A percentile compares a stretch with the other conserved stretches of the same genome.
These are phyloP conservation scores for Chloroidium sp. DNA, from an alignment of 163 green algal species.

Conservation along the genomic window DNA sequence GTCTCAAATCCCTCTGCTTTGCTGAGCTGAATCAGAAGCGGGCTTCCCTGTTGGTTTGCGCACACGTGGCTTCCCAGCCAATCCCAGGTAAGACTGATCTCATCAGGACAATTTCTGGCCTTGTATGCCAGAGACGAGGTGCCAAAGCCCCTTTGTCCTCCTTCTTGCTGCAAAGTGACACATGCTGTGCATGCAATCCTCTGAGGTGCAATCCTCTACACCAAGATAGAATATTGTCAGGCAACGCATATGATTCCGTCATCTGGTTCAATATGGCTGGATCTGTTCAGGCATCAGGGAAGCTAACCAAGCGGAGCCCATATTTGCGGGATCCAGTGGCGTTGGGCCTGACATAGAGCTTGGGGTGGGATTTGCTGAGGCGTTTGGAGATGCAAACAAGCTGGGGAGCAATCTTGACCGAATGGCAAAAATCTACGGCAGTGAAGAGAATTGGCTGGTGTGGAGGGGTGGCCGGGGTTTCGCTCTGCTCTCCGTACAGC, in stretches of 20 bases:
- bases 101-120: neutral
- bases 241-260: no score
- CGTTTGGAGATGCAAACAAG: neutral
- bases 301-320: neutral
- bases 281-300: neutral
- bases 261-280: no score
- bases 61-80: constrained; percentile 20
- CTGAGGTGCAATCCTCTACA: no score
- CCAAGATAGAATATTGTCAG: no score
- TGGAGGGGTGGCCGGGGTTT: neutral
- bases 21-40: constrained; percentile 59
- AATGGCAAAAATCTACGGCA: neutral
- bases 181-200: no score
- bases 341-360: neutral
- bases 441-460: neutral
- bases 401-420: neutral
- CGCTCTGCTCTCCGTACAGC: neutral
- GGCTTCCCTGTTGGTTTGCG: constrained; percentile 27
- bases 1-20: constrained; percentile 50
- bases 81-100: constrained; percentile 21
- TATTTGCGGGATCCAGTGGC: neutral
- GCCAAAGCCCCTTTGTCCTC: neutral
- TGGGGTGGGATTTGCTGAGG: neutral
- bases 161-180: neutral
- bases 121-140: neutral